Base-by-base conservation (phyloP, 768 basidiomycete species). In the Botryobasidium botryosum region DNA sequence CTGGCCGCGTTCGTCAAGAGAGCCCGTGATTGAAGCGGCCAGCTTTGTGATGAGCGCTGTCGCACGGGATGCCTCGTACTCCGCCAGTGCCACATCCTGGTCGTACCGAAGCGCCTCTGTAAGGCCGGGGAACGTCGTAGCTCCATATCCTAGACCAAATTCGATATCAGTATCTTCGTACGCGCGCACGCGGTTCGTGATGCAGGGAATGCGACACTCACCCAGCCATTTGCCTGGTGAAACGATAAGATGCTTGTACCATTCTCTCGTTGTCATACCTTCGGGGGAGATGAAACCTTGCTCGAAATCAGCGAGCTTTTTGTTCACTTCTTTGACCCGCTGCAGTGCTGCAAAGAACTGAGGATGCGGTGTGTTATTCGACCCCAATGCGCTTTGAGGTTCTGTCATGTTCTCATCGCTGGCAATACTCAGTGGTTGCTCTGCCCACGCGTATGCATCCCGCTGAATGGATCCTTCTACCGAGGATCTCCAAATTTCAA, bases 171-270 rank as follows among this genome's bases (percentile, higher is more conserved):
- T n/a, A n/a, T n/a, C n/a, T n/a, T n/a, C n/a, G n/a, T n/a, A n/a
- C n/a, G n/a, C n/a, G n/a, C n/a, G n/a, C n/a, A n/a, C n/a, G n/a
- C n/a, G 10, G 12, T 33, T 17, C 17, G 17, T 33, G 6, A 29
- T 26, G n/a, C 15, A 32, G 18, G 43, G 40, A 21, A 36, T 21
- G 4, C 24, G 25, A 38, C 18, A 60, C 69, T 52, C 52, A 81
- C 80, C 79, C 32, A 79, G 73, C 75, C 79, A 79, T 59, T 83
- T 77, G 31, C 86, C 87, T 25, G 88, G 87, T 2, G 87, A 84
- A 35, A 87, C 82, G 39, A 71, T 86, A 13, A 87, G 68, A 60
- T 88, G 79, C 54, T 66, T 74, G 57, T 81, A 92, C 87, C 87
- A 91, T 57, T 84, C 79, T 17, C 61, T 36, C 23, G 50, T 40